Evolutionary conservation across 148 eudicot species (phyloP).

Genomic region (Rhododendron simsii): DNA sequence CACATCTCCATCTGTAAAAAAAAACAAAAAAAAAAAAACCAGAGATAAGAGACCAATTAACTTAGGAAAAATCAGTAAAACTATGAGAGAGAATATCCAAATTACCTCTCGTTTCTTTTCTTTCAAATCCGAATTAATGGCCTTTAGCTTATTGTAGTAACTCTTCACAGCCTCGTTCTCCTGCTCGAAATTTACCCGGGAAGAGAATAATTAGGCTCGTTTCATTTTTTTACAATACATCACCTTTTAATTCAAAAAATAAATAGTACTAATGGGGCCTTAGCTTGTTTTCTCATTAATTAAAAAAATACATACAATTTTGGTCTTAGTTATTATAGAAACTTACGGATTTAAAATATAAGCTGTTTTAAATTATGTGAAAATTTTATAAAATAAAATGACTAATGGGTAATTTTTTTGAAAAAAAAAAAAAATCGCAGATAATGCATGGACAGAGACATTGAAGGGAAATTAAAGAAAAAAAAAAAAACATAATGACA

Average conservation of each 20-base stretch:
- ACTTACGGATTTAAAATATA: too few species aligned
- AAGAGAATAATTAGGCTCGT: too few species aligned
- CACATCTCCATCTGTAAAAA: background rate
- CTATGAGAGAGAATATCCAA: background rate
- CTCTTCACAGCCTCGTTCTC: conserved; percentile 21
- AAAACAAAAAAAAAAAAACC: background rate
- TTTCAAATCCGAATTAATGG: conserved; percentile 20
- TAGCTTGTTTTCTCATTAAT: background rate
- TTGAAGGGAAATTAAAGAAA: background rate
- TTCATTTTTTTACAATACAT: too few species aligned
- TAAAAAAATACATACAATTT: too few species aligned
- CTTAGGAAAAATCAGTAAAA: background rate
- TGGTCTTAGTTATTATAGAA: too few species aligned
- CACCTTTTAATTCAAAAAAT: too few species aligned
- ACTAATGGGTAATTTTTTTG: too few species aligned
- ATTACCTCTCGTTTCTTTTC: conserved; percentile 20
- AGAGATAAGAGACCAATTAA: background rate
- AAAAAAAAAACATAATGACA: too few species aligned
- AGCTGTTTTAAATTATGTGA: too few species aligned
- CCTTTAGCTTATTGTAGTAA: conserved; percentile 10
- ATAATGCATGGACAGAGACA: background rate
- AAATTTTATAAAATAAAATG: too few species aligned
- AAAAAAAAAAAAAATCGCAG: background rate
- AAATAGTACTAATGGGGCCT: too few species aligned
- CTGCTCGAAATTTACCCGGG: too few species aligned